Base-by-base conservation (phyloP, 2,329 filamentous ascomycete genomes). In the Penicillium digitatum region DNA sequence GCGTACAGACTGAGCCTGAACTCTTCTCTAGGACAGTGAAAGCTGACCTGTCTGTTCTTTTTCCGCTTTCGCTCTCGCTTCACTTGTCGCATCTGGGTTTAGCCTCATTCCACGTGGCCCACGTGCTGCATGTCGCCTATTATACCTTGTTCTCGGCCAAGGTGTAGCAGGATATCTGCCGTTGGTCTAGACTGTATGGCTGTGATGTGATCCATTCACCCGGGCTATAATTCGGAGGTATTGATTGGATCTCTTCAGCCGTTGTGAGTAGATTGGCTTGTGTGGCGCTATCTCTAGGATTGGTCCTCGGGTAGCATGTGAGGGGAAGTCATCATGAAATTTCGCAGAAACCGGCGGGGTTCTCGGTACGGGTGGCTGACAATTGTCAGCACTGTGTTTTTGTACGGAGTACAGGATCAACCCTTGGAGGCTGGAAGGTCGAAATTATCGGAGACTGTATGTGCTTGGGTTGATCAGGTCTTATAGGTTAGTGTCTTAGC, bases 111-210 rank as follows among this genome's bases (percentile, higher is more conserved):
- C 62, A 65, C 62, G 62, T 65, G 62, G 60, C 45, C 55, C 60
- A 62, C 62, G 57, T 65, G 61, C 56, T 57, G 52, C 52, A 59
- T 38, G 40, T 64, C 62, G 62, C 61, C 55, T 65, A 61, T 54
- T 40, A 48, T 59, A 46, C 39, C 62, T 62, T 20, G 31, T 45
- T 57, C 60, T 10, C 5, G 58, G 37, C 29, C 35, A 55, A 46
- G 48, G 34, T 53, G 52, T 43, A 56, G 24, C 27, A 11, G 14
- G 26, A 35, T 48, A 31, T 31, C 20, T 48, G 22, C 48, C 52
- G 53, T 45, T 46, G 10, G 14, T 39, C 29, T 46, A 27, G 32
- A 4, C 27, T 24, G 3, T 34, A 11, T 42, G 27, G 37, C 12
- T 31, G 9, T 12, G 11, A 32, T 31, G 9, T 18, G 27, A 42